Percentiles rank a stretch among this genome's conserved stretches.
Conservation (phyloP, 331 rosid genomes). For the Cydonia oblonga region DNA sequence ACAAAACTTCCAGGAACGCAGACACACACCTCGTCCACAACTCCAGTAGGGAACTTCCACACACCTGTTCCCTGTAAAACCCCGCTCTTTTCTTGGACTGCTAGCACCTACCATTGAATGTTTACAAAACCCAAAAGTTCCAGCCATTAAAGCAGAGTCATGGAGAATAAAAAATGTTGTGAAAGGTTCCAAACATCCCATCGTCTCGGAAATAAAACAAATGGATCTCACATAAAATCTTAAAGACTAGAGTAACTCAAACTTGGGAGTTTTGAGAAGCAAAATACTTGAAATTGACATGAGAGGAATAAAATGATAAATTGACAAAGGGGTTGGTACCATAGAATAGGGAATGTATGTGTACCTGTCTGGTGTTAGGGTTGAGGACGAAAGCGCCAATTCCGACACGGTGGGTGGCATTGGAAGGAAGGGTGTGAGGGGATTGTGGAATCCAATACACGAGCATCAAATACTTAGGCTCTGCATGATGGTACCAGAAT, state of each 20-base stretch:
- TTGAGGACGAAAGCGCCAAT: conserved; percentile 64
- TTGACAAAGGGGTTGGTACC: neutral
- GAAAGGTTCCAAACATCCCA: neutral
- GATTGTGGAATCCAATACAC: conserved; percentile 65
- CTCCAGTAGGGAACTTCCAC: conserved; percentile 68
- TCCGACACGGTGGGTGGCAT: conserved; percentile 74
- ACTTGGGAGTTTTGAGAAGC: neutral
- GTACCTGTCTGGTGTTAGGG: conserved; percentile 54
- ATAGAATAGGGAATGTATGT: no score
- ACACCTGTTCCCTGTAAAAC: conserved; percentile 37
- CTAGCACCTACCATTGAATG: conserved; percentile 43
- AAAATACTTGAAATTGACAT: neutral
- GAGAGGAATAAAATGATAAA: neutral
- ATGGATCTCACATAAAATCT: neutral
- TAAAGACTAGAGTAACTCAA: neutral
- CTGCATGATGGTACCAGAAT: conserved; percentile 91
- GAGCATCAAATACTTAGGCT: conserved; percentile 75
- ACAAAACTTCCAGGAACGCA: neutral
- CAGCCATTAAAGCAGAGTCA: neutral
- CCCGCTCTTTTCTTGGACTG: conserved; percentile 78
- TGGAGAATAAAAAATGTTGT: neutral
- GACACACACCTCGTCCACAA: neutral
- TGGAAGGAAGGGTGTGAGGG: conserved; percentile 52
- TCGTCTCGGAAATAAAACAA: neutral
- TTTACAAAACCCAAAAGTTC: neutral